Evolutionary conservation across 768 basidiomycete species (phyloP).

Genomic region (Collybia mongolica): DNA sequence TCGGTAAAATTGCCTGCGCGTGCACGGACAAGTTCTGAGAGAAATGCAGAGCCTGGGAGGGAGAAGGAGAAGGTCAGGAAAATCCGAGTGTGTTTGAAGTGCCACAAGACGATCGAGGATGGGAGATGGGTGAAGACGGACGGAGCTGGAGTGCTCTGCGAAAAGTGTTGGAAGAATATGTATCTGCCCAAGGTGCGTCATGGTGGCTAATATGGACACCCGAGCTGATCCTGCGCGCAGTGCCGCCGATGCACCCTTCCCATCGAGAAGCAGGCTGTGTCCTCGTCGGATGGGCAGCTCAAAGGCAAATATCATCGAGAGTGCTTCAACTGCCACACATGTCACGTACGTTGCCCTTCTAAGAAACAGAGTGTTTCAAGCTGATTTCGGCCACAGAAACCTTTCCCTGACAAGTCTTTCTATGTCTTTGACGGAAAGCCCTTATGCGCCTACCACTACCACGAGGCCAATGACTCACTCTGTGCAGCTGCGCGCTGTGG

Average conservation of each 20-base stretch:
- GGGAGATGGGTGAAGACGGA: slow-evolving; percentile 82
- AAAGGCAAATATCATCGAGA: slow-evolving; percentile 94
- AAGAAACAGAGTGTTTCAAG: neutral
- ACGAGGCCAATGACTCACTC: slow-evolving; percentile 86
- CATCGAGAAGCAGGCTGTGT: slow-evolving; percentile 91
- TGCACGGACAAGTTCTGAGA: slow-evolving; percentile 47
- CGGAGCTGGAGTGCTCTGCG: slow-evolving; percentile 78
- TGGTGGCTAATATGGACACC: slow-evolving; percentile 2
- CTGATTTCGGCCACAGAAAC: slow-evolving; percentile 47
- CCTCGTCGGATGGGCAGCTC: slow-evolving; percentile 88
- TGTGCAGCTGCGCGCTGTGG: slow-evolving; percentile 79
- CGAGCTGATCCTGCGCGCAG: slow-evolving; percentile 31
- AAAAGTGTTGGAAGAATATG: slow-evolving; percentile 93
- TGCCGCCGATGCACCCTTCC: slow-evolving; percentile 85
- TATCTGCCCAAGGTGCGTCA: slow-evolving; percentile 83
- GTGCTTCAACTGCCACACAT: slow-evolving; percentile 87
- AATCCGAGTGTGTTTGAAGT: slow-evolving; percentile 61
- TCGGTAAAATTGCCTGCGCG: slow-evolving; percentile 56
- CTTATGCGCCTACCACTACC: slow-evolving; percentile 90
- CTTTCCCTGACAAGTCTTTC: slow-evolving; percentile 90
- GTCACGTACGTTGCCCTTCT: slow-evolving; percentile 52
- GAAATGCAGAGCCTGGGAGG: slow-evolving; percentile 11
- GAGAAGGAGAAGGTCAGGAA: slow-evolving; percentile 29
- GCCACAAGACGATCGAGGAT: slow-evolving; percentile 68
- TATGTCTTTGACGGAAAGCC: slow-evolving; percentile 92